Evolutionary conservation across 805 yeast species (phyloP).

Genomic region (Candida silvatica): DNA sequence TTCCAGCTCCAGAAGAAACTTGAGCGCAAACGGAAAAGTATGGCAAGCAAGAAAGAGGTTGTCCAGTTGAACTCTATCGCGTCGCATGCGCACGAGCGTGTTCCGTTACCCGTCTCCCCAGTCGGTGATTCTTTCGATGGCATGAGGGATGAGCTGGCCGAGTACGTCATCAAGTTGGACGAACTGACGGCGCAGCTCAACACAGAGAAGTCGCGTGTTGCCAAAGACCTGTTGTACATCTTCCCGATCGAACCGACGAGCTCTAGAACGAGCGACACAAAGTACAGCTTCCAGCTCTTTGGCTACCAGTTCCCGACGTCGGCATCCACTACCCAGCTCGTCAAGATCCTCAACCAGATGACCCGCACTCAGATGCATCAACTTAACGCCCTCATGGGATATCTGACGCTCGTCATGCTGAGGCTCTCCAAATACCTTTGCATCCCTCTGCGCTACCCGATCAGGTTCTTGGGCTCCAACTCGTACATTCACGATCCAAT

Average conservation of each 20-base stretch:
- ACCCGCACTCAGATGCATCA: slow-evolving; percentile 27
- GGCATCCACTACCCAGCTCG: slow-evolving; percentile 4
- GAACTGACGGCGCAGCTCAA: slow-evolving; percentile 6
- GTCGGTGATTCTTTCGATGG: no score
- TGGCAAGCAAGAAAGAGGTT: background rate
- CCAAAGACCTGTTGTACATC: slow-evolving; percentile 15
- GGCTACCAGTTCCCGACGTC: slow-evolving; percentile 22
- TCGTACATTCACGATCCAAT: slow-evolving; percentile 42
- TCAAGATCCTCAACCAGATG: slow-evolving; percentile 13
- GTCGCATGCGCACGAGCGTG: no score
- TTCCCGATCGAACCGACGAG: slow-evolving; percentile 24
- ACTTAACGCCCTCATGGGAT: slow-evolving; percentile 41
- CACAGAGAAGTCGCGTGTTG: slow-evolving; percentile 18
- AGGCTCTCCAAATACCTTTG: slow-evolving; percentile 32
- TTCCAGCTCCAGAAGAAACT: background rate
- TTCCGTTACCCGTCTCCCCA: no score
- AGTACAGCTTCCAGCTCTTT: slow-evolving; percentile 23
- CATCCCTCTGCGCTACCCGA: slow-evolving; percentile 40
- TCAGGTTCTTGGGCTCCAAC: slow-evolving; percentile 37
- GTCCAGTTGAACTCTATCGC: background rate
- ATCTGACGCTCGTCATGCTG: slow-evolving; percentile 32
- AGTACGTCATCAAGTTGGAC: slow-evolving; percentile 10
- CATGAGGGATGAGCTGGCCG: slow-evolving; percentile 8
- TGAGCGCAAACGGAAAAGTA: no score
- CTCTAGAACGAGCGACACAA: slow-evolving; percentile 8